Evolutionary conservation across 352 stramenopile species (phyloP).

Genomic region (Phytophthora boehmeriae): DNA sequence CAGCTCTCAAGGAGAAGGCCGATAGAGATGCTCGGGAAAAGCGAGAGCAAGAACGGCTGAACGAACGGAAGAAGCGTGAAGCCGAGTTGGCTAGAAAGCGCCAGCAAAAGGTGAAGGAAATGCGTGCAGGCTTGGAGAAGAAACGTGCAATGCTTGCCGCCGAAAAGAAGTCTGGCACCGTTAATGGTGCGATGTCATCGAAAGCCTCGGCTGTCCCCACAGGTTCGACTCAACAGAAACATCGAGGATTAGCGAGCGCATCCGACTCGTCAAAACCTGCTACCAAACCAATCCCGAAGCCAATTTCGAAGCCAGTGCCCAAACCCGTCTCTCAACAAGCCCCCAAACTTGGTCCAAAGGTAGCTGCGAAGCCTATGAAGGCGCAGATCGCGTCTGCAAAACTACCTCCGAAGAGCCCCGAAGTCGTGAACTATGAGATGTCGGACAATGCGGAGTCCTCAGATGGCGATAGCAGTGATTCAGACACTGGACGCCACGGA

Average conservation of each 20-base stretch:
- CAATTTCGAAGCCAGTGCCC: background rate
- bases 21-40: constrained; percentile 73
- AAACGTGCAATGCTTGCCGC: constrained; percentile 59
- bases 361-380: constrained; percentile 10
- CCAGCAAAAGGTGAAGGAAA: constrained; percentile 68
- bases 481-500: constrained; percentile 52
- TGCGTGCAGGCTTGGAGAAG: constrained; percentile 74
- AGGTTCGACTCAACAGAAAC: constrained; percentile 21
- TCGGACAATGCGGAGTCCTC: constrained; percentile 81
- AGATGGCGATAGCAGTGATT: constrained; percentile 42
- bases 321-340: constrained; percentile 16
- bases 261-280: constrained; percentile 18
- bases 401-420: constrained; percentile 27
- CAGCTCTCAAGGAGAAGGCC: constrained; percentile 76
- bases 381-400: constrained; percentile 21
- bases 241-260: constrained; percentile 28
- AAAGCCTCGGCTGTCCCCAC: constrained; percentile 9
- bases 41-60: constrained; percentile 63
- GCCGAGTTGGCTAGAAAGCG: constrained; percentile 64
- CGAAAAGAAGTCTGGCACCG: constrained; percentile 40
- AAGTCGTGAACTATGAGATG: constrained; percentile 71
- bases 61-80: constrained; percentile 75
- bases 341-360: constrained; percentile 18
- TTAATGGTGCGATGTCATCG: constrained; percentile 12
- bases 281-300: constrained; percentile 11